A percentile compares a stretch with the other conserved stretches of the same genome.
Conservation (phyloP, 2,329 filamentous ascomycete species). For the Aspergillus hortae region DNA sequence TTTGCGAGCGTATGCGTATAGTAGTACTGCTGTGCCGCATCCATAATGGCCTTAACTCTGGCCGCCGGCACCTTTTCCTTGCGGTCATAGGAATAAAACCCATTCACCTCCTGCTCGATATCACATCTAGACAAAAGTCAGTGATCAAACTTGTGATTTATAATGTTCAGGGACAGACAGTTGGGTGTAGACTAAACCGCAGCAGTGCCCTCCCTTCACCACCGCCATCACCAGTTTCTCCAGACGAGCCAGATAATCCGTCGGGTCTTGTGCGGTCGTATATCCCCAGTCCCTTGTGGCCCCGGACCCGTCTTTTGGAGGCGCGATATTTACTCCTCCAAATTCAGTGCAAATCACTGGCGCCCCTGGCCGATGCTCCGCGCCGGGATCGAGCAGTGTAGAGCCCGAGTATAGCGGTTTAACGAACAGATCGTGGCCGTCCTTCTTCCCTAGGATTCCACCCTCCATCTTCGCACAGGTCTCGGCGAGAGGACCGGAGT, state of each 20-base stretch:
- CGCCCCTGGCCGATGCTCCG: slow-evolving; percentile 51
- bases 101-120: slow-evolving; percentile 68
- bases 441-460: slow-evolving; percentile 53
- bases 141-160: not conserved
- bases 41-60: slow-evolving; percentile 57
- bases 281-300: slow-evolving; percentile 62
- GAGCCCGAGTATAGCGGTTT: slow-evolving; percentile 35
- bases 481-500: slow-evolving; percentile 53
- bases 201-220: slow-evolving; percentile 54
- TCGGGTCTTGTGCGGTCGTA: slow-evolving; percentile 59
- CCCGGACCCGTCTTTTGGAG: slow-evolving; percentile 36
- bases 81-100: slow-evolving; percentile 61
- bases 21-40: slow-evolving; percentile 50
- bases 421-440: slow-evolving; percentile 55
- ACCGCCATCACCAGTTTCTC: slow-evolving; percentile 59
- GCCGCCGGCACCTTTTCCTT: slow-evolving; percentile 57
- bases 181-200: slow-evolving; percentile 65
- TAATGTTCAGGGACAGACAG: slow-evolving; percentile 43
- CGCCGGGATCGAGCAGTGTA: slow-evolving; percentile 44
- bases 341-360: slow-evolving; percentile 67
- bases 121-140: slow-evolving; percentile 37
- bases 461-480: slow-evolving; percentile 51
- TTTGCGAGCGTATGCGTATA: slow-evolving; percentile 22
- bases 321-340: slow-evolving; percentile 64
- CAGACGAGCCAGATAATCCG: slow-evolving; percentile 57